Evolutionary conservation across 1,284 basidiomycete genomes (phyloP), one percentile per base, ranked within the genome.

Genomic region (Meira nashicola): DNA sequence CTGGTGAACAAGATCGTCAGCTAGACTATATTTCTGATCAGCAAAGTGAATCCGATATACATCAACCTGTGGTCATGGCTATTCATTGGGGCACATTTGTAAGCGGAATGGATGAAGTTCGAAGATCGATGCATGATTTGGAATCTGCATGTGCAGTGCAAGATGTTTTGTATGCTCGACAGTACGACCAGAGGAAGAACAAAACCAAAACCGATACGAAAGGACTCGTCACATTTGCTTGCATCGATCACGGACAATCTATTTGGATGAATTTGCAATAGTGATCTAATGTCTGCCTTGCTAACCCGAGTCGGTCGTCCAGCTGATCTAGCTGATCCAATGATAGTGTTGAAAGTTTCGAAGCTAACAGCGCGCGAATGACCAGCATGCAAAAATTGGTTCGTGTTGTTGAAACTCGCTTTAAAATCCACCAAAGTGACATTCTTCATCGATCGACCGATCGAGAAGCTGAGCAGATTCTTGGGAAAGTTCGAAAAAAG

Each of bases 41-140:
- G 23, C 38, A 19, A 33, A 33, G 14, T 41, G 28, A 8, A 33
- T 33, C 8, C 8, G 28, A 33, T 33, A 33, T 33, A 33, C 28
- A 3, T 33, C 33, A 23, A 38, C 1, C 56, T 15, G 41, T 55
- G 9, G 64, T 61, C 17, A 21, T 70, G 12, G 68, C 58, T n/a
- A 66, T 70, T 19, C 68, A 70, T 58, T 70, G 67, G 64, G 68
- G 67, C 51, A 70, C 68, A 0, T 70, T 68, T 49, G 60, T 67
- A 12, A 54, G 33, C 4, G 65, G 58, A 12, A 15, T 41, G 12
- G 60, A 33, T 14, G 67, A 68, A 33, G 53, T 63, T 1, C 17
- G 23, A 11, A 41, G 53, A 21, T 58, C 62, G 1, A 58, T 58
- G 40, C 15, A 7, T 21, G 46, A 51, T 7, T 47, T 66, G 5